Base-by-base conservation (phyloP, 140 eudicot species). In the Anethum foeniculum region DNA sequence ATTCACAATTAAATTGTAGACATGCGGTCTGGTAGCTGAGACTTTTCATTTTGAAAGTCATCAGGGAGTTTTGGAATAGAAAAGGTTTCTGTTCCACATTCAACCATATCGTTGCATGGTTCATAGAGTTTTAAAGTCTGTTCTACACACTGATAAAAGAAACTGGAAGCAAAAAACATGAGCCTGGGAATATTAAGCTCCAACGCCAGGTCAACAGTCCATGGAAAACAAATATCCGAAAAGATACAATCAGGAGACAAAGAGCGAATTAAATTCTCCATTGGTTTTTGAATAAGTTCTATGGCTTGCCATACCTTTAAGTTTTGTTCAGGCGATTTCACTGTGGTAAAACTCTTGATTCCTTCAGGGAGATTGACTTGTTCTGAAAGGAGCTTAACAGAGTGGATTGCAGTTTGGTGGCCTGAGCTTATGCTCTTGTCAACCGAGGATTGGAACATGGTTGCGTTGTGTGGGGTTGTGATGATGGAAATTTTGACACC, bases 111-210 rank as follows among this genome's bases (percentile, higher is more conserved):
- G 9, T 28, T 28, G 7, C 3, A 25, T 8, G 69, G 39, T 28
- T 23, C 23, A 32, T 15, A 30, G 43, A 27, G 71, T 32, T 67
- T 67, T 28, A 67, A 3, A 23, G 73, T 30, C 4, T 30, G 23
- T 38, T 38, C 41, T 38, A 67, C 6, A 15, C 73, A 67, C 43
- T 67, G 73, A 67, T 67, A 67, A 27, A 67, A 32, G 23, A 67
- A 67, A 67, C 41, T 67, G 73, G 73, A 67, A 30, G 73, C 39
- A 15, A 67, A 67, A 30, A 67, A 67, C 73, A 67, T 30, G 73
- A 67, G 73, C 73, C 73, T 30, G 0, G 73, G 73, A 32, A 67
- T 67, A 28, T 67, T 28, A 67, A 67, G 73, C 23, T 67, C 73
- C 39, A 32, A 1, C 1, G 73, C 23, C 21, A 67, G 73, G 3